Percentiles rank a stretch among this genome's conserved stretches.
Conservation (phyloP, 371 early-diverging fungal species). For the Mortierella sp. region DNA sequence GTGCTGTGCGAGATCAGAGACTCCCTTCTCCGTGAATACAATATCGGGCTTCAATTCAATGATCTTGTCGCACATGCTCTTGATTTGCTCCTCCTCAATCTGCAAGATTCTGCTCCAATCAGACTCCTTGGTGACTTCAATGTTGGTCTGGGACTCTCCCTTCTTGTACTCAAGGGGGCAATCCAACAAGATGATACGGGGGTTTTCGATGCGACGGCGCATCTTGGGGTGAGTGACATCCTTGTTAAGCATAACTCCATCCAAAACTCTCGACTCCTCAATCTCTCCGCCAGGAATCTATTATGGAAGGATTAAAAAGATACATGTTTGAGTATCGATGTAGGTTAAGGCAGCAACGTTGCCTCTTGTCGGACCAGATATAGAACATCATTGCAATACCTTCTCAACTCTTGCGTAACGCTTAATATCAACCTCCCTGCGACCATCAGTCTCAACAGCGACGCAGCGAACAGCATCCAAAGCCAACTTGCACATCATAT, state of each 20-base stretch:
- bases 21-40: slow-evolving; percentile 99
- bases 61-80: slow-evolving; percentile 96
- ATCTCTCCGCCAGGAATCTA: slow-evolving; percentile 99
- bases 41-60: slow-evolving; percentile 97
- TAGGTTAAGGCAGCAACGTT: not conserved
- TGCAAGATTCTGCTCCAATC: slow-evolving; percentile 98
- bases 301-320: not conserved
- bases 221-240: slow-evolving; percentile 99
- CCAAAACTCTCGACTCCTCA: slow-evolving; percentile 96
- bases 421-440: slow-evolving; percentile 96
- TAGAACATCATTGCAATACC: slow-evolving; percentile 61
- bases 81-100: slow-evolving; percentile 99
- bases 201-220: slow-evolving; percentile 99
- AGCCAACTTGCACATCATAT: slow-evolving; percentile 98
- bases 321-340: not conserved
- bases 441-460: slow-evolving; percentile 79
- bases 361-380: not conserved
- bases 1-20: slow-evolving; percentile 98
- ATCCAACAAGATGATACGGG: slow-evolving; percentile 98
- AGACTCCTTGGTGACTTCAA: slow-evolving; percentile 97
- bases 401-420: slow-evolving; percentile 98
- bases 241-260: slow-evolving; percentile 99
- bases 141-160: slow-evolving; percentile 99
- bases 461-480: slow-evolving; percentile 97
- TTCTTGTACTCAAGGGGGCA: slow-evolving; percentile 99